These are phyloP conservation scores for Yarrowia alimentaria DNA, from an alignment of 805 yeast species.

Conservation along the genomic window DNA sequence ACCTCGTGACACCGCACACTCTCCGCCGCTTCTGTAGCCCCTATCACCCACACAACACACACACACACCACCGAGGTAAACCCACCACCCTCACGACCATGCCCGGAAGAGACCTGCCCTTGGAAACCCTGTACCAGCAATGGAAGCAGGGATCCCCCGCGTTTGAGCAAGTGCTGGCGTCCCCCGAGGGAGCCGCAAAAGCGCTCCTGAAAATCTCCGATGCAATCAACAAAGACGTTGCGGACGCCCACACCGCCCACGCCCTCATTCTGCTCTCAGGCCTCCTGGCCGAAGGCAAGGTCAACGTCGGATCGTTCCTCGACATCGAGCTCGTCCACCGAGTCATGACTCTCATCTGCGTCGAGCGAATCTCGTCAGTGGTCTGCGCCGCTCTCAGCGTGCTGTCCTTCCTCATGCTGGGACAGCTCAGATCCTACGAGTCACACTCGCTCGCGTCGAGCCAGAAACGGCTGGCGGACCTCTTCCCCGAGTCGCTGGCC, in stretches of 20 bases:
- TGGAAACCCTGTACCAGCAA: slow-evolving; percentile 23
- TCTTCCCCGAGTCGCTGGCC: slow-evolving; percentile 26
- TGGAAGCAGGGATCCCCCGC: slow-evolving; percentile 25
- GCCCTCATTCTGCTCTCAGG: slow-evolving; percentile 23
- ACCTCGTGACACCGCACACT: no score
- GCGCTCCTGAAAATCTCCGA: slow-evolving; percentile 25
- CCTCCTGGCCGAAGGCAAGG: slow-evolving; percentile 22
- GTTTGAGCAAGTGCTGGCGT: slow-evolving; percentile 19
- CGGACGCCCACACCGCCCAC: slow-evolving; percentile 25
- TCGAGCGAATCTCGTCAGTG: slow-evolving; percentile 23
- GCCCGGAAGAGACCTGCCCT: slow-evolving; percentile 16
- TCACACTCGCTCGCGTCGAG: slow-evolving; percentile 21
- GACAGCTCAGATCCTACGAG: slow-evolving; percentile 17
- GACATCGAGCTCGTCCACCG: slow-evolving; percentile 23
- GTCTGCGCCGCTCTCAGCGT: slow-evolving; percentile 24
- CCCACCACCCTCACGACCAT: background rate
- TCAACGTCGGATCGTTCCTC: slow-evolving; percentile 24
- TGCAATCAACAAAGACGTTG: slow-evolving; percentile 20
- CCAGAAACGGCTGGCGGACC: slow-evolving; percentile 18
- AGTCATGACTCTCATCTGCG: slow-evolving; percentile 23
- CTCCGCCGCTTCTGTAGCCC: no score
- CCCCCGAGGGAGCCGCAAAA: slow-evolving; percentile 26
- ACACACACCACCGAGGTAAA: no score
- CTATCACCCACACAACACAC: no score
- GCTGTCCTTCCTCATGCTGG: slow-evolving; percentile 23